These are phyloP conservation scores for Paracoccidioides lutzii DNA, from an alignment of 2,329 filamentous ascomycete genomes.

Conservation along the genomic window DNA sequence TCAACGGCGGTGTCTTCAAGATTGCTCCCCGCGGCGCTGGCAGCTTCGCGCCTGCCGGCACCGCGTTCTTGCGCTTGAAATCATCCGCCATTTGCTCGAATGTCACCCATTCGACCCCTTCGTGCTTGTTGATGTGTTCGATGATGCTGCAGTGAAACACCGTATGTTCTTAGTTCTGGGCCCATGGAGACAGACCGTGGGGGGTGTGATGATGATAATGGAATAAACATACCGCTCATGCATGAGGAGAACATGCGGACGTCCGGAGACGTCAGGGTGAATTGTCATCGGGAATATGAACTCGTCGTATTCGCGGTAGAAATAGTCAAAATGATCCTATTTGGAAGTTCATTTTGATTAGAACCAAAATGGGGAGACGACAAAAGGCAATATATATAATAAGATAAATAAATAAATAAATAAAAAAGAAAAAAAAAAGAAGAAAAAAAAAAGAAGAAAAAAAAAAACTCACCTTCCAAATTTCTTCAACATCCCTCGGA, in stretches of 20 bases:
- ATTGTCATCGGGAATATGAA: slow-evolving; percentile 69
- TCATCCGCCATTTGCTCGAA: slow-evolving; percentile 61
- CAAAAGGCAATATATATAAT: neutral
- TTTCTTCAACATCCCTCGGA: slow-evolving; percentile 44
- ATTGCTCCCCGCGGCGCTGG: slow-evolving; percentile 44
- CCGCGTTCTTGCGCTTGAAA: slow-evolving; percentile 53
- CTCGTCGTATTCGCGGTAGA: slow-evolving; percentile 63
- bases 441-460: neutral
- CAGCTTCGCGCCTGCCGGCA: slow-evolving; percentile 47
- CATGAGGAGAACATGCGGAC: slow-evolving; percentile 61
- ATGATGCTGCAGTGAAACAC: slow-evolving; percentile 37
- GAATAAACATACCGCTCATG: slow-evolving; percentile 49
- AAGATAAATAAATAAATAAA: neutral
- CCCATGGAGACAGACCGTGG: too few relatives aligned
- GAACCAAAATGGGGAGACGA: neutral
- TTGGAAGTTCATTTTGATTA: slow-evolving; percentile 28
- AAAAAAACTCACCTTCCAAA: slow-evolving; percentile 36
- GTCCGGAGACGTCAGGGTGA: slow-evolving; percentile 59
- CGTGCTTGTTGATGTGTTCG: slow-evolving; percentile 53
- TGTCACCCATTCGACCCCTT: slow-evolving; percentile 35
- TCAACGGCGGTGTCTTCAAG: slow-evolving; percentile 27
- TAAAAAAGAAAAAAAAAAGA: neutral
- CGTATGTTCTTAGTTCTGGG: neutral
- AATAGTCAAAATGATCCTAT: slow-evolving; percentile 54
- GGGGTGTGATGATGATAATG: neutral